Percentiles rank a stretch among this genome's conserved stretches.
These are phyloP conservation scores for Pinus taeda DNA, from an alignment of 75 land plant genomes.

Conservation along the genomic window DNA sequence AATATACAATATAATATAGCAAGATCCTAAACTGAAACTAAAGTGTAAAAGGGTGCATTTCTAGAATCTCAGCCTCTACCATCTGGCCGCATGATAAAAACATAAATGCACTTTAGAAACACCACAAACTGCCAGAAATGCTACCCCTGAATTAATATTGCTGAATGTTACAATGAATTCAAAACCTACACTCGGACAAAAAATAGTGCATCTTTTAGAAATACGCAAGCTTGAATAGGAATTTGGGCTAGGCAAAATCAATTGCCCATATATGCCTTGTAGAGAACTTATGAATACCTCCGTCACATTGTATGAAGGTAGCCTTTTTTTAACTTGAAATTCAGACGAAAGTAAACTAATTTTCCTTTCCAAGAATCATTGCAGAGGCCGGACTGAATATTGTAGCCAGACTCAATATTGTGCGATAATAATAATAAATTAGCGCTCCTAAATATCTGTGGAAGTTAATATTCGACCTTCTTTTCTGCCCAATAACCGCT, in stretches of 20 bases:
- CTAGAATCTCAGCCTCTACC: neutral
- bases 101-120: too few species aligned
- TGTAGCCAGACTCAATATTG: neutral
- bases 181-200: neutral
- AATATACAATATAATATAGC: too few species aligned
- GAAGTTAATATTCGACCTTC: slow-evolving; percentile 19
- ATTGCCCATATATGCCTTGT: neutral
- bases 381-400: neutral
- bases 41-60: too few species aligned
- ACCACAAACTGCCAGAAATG: too few species aligned
- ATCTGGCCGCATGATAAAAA: neutral
- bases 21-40: too few species aligned
- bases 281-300: neutral
- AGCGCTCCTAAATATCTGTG: neutral
- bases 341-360: neutral
- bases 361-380: neutral
- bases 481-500: slow-evolving; percentile 23
- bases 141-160: neutral
- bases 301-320: neutral
- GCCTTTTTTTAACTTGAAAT: neutral
- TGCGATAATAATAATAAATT: slow-evolving; percentile 1
- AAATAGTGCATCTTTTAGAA: neutral
- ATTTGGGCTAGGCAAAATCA: neutral
- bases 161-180: neutral
- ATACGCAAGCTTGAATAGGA: neutral